These are phyloP conservation scores for Phycomyces nitens DNA, from an alignment of 192 early-diverging fungal genomes.

Conservation along the genomic window DNA sequence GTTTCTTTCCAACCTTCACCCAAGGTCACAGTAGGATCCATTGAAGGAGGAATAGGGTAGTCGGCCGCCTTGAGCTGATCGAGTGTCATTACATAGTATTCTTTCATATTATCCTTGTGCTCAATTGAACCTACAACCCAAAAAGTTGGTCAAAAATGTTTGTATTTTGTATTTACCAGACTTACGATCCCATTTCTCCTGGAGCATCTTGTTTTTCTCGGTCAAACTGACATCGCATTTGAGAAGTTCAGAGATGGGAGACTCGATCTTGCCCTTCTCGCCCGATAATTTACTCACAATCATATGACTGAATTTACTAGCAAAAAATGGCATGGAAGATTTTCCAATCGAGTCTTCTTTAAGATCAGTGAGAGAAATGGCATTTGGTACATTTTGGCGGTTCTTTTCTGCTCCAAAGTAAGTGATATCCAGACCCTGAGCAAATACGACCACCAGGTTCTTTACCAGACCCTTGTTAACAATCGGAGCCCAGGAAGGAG, in stretches of 20 bases:
- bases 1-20: slow-evolving; percentile 48
- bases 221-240: slow-evolving; percentile 38
- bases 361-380: slow-evolving; percentile 14
- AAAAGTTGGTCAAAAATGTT: background rate
- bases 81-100: slow-evolving; percentile 40
- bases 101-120: slow-evolving; percentile 25
- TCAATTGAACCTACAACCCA: background rate
- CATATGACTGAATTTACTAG: slow-evolving; percentile 21
- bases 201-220: slow-evolving; percentile 33
- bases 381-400: slow-evolving; percentile 22
- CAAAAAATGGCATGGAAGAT: slow-evolving; percentile 25
- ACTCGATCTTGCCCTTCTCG: slow-evolving; percentile 30
- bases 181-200: slow-evolving; percentile 29
- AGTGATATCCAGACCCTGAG: slow-evolving; percentile 39
- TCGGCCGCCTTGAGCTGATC: slow-evolving; percentile 40
- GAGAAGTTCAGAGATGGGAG: slow-evolving; percentile 39
- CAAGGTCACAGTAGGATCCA: slow-evolving; percentile 23
- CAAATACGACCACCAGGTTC: slow-evolving; percentile 38
- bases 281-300: slow-evolving; percentile 36
- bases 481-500: slow-evolving; percentile 35
- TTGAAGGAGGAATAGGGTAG: slow-evolving; percentile 40
- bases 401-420: slow-evolving; percentile 33
- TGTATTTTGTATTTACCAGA: background rate
- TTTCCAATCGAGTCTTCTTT: slow-evolving; percentile 11
- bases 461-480: slow-evolving; percentile 35